A percentile compares a stretch with the other conserved stretches of the same genome.
Conservation (phyloP, 108 stramenopile genomes). For the Aurantiochytrium sp. region DNA sequence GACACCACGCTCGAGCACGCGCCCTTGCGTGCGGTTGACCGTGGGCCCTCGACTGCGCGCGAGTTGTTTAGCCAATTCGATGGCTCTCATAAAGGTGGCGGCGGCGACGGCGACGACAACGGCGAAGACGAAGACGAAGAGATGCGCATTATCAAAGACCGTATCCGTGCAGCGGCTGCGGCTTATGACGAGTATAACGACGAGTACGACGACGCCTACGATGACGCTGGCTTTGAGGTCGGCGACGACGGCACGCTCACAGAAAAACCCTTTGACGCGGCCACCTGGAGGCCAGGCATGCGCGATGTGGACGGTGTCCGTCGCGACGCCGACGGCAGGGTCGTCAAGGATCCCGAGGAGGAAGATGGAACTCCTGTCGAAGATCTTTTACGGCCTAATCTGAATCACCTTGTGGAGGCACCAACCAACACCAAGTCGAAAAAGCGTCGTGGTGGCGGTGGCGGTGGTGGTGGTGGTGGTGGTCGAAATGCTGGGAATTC, state of each 20-base stretch:
- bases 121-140: background rate
- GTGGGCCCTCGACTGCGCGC: background rate
- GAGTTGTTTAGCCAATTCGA: background rate
- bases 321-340: background rate
- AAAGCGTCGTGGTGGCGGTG: background rate
- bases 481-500: background rate
- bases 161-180: background rate
- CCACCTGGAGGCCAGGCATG: conserved; percentile 2
- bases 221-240: background rate
- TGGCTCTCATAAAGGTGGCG: no score
- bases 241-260: background rate
- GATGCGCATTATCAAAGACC: background rate
- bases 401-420: background rate
- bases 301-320: background rate
- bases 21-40: background rate
- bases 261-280: background rate
- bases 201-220: conserved; percentile 17
- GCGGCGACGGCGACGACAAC: background rate
- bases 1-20: background rate
- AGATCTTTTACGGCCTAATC: background rate
- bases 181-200: background rate
- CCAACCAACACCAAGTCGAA: background rate
- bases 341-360: background rate
- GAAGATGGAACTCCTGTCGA: background rate
- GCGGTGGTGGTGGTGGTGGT: background rate